Evolutionary conservation across 345 rosid genomes (phyloP), one percentile per base, ranked within the genome.

Genomic region (Toxicodendron radicans): DNA sequence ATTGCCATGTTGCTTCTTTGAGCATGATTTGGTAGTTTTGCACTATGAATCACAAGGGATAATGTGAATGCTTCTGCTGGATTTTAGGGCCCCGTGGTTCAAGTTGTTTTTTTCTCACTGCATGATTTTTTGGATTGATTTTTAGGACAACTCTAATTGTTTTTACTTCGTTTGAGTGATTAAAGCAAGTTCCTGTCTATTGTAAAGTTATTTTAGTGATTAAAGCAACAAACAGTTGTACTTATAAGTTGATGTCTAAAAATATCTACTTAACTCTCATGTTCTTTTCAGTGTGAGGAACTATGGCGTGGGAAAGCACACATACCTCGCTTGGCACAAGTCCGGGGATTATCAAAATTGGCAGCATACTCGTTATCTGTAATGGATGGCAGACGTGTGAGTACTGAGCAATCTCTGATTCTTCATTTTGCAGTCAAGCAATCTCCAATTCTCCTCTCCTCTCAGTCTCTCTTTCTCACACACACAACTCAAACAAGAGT

Each of bases 241-340:
- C 12, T 27, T 21, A 32, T 32, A 53, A 35, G 11, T 60, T 45
- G 27, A 53, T 38, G 58, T 10, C 38, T 17, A 41, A 58, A 41
- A 49, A 66, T 33, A 64, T 45, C 61, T 53, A 64, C 71, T 64
- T 6, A 4, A 41, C 8, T 54, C 66, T 68, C 71, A 46, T 66
- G 62, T 64, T 49, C 27, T 51, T 72, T 74, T 32, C 57, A 87
- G 93, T 87, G 88, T 58, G 74, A 85, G 70, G 91, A 84, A 76
- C 52, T 87, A 66, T 87, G 86, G 91, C 14, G 51, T 57, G 88
- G 85, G 75, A 89, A 89, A 78, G 91, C 89, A 45, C 91, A 89
- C 78, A 70, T 87, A 70, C 89, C 91, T 30, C 83, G 88, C 38
- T 58, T 86, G 59, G 85, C 89, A 60, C 86, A 67, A 58, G 79